phyloP scores from a whole-genome alignment of 1,139 yeast genomes.

The Wickerhamomyces sp. region DNA sequence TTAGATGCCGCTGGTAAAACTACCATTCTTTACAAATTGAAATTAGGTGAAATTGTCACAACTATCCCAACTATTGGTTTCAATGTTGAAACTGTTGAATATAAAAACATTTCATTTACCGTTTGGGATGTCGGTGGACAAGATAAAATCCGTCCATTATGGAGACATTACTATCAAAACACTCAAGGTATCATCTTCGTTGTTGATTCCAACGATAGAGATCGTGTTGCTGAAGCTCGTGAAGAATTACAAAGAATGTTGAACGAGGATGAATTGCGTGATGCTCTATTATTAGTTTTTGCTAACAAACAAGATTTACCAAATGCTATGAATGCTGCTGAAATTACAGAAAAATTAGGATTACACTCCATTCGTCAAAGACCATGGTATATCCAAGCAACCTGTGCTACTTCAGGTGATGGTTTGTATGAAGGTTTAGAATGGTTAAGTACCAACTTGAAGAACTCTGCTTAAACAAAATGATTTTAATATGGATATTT shows the following conservation, averaged over 20 bases:
- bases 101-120: slow-evolving; percentile 89
- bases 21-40: slow-evolving; percentile 83
- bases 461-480: slow-evolving; percentile 45
- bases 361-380: slow-evolving; percentile 80
- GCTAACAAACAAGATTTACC: slow-evolving; percentile 94
- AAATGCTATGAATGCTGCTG: slow-evolving; percentile 88
- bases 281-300: slow-evolving; percentile 81
- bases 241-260: slow-evolving; percentile 93
- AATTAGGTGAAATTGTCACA: slow-evolving; percentile 88
- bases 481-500: not conserved
- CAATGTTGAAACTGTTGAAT: slow-evolving; percentile 92
- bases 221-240: slow-evolving; percentile 89
- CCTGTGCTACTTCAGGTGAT: slow-evolving; percentile 89
- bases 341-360: slow-evolving; percentile 80
- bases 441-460: slow-evolving; percentile 84
- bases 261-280: slow-evolving; percentile 90
- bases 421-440: slow-evolving; percentile 89
- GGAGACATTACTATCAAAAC: slow-evolving; percentile 95
- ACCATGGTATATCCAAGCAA: slow-evolving; percentile 87
- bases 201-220: slow-evolving; percentile 90
- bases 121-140: slow-evolving; percentile 99
- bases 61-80: slow-evolving; percentile 93
- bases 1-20: slow-evolving; percentile 91
- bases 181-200: slow-evolving; percentile 92
- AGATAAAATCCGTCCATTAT: slow-evolving; percentile 89